Conservation (phyloP, 306 rosid genomes). For the Glycine latifolia region DNA sequence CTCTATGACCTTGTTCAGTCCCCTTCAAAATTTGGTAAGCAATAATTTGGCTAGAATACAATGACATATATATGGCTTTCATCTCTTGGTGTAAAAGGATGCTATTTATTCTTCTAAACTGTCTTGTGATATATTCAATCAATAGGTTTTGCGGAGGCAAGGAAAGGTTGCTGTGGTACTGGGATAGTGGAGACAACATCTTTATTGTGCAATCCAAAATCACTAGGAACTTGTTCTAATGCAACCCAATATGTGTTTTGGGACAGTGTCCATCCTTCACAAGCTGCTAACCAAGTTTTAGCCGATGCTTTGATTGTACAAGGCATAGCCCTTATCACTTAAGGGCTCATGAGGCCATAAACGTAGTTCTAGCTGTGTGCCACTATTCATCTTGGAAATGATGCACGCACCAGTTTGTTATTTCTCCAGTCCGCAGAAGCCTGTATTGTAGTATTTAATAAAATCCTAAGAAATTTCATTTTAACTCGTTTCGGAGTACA, state of each 20-base stretch:
- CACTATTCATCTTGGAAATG: constrained; percentile 17
- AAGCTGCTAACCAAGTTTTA: constrained; percentile 79
- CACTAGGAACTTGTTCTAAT: constrained; percentile 79
- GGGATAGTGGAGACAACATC: constrained; percentile 74
- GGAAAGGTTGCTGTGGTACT: constrained; percentile 88
- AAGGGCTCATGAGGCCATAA: constrained; percentile 30
- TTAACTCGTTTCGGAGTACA: constrained; percentile 17
- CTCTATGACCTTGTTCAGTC: constrained; percentile 66
- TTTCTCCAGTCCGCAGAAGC: constrained; percentile 24
- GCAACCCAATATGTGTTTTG: constrained; percentile 82
- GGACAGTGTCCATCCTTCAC: constrained; percentile 89
- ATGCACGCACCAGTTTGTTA: constrained; percentile 34
- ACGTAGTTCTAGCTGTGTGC: not conserved
- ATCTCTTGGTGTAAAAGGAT: not conserved
- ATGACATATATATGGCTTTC: not conserved
- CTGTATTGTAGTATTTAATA: constrained; percentile 23
- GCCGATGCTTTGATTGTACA: constrained; percentile 74
- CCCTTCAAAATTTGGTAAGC: constrained; percentile 75
- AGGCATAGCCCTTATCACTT: constrained; percentile 69
- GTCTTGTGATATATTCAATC: not conserved
- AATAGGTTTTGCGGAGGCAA: constrained; percentile 71
- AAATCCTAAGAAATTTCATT: not conserved
- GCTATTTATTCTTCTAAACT: constrained; percentile 3
- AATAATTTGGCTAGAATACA: constrained; percentile 19
- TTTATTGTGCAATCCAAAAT: constrained; percentile 71